Evolutionary conservation across 176 grass and related monocot genomes (phyloP), one percentile per base, ranked within the genome.

Genomic region (bread wheat (Triticum aestivum)): DNA sequence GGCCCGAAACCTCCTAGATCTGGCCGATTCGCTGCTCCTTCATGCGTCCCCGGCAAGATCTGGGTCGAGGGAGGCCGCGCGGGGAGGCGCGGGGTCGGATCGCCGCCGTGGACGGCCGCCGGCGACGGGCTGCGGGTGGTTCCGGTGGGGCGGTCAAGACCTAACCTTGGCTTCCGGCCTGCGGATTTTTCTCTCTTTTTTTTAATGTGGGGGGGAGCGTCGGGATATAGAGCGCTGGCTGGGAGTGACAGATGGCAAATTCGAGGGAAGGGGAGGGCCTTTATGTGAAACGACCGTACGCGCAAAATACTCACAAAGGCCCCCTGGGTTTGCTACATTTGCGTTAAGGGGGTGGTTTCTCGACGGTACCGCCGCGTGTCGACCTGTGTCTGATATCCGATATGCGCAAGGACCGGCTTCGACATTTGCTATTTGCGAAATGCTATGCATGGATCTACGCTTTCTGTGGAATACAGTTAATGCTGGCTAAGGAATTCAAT

Each of bases 281-380:
- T 62, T 62, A 26, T 23, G 61, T 2, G 8, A 62, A 62, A 62
- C 2, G 9, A 21, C 18, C 18, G 2, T 21, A 21, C 0, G 20
- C 17, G 0, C 0, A 2, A 59, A 21, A 21, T 59, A 59, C 9
- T 7, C 54, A 59, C 2, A 0, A 9, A 21, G 18, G 18, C 18
- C 54, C 54, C 1, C 18, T 7, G 18, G 4, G 18, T 59, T 58
- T 59, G 2, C 8, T 3, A 0, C 2, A 59, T 21, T 21, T 59
- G 54, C 2, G 18, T 59, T 59, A 9, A 0, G 2, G 20, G 54
- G 54, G 2, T 21, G 18, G 2, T 59, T 59, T 9, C 54, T 20
- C 88, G 21, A 21, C 3, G 54, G 6, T 34, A 0, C 15, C 65
- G 32, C 1, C 18, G 2, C 9, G 54, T 1, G 0, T 21, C 7